Evolutionary conservation across 768 basidiomycete genomes (phyloP).

Genomic region (Mycena olivaceomarginata): DNA sequence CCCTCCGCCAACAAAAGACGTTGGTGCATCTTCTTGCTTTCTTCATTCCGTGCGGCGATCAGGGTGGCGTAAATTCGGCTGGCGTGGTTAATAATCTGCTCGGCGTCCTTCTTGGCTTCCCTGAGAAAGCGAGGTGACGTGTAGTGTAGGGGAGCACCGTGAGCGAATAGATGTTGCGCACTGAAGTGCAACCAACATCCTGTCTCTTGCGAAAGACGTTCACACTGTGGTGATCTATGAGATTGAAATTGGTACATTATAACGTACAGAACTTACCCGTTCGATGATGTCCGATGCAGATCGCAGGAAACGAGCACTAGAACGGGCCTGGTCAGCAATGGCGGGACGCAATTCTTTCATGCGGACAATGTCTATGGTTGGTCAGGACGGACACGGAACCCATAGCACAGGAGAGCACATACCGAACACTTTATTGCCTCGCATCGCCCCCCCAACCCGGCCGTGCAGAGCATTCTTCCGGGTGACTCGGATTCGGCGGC

Average conservation of each 20-base stretch:
- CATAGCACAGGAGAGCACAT: too few relatives aligned
- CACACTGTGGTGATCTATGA: neutral
- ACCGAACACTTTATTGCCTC: neutral
- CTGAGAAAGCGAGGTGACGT: neutral
- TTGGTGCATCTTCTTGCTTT: constrained; percentile 10
- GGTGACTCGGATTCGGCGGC: neutral
- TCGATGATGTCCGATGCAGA: constrained; percentile 6
- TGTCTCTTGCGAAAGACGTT: too few relatives aligned
- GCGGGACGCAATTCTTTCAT: too few relatives aligned
- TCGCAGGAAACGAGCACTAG: too few relatives aligned
- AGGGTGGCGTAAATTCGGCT: neutral
- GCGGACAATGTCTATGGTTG: too few relatives aligned
- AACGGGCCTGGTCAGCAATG: too few relatives aligned
- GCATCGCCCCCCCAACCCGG: constrained; percentile 5
- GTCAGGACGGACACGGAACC: too few relatives aligned
- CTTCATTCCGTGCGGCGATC: constrained; percentile 9
- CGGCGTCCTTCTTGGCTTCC: constrained; percentile 13
- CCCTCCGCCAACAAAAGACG: neutral
- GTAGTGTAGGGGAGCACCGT: neutral
- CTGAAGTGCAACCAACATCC: constrained; percentile 18
- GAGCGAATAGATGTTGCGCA: constrained; percentile 15
- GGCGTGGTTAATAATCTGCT: neutral
- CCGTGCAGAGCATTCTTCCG: constrained; percentile 3
- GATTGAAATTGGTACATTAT: neutral
- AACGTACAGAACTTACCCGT: neutral